Evolutionary conservation across 2,329 filamentous ascomycete genomes (phyloP).

Genomic region (Monilinia fructicola): DNA sequence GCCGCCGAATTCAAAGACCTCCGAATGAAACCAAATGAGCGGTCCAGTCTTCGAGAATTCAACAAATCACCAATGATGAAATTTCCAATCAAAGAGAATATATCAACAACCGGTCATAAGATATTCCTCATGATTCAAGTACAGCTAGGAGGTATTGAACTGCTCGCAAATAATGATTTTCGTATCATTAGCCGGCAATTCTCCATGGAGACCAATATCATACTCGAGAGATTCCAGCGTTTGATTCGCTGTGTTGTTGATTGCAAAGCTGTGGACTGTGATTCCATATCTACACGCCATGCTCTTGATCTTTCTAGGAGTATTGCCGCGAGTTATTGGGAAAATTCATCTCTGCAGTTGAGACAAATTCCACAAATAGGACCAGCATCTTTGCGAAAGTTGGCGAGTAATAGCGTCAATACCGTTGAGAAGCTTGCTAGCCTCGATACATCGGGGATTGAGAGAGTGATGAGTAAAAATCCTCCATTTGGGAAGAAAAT

Average conservation of each 20-base stretch:
- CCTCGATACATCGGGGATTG: slow-evolving; percentile 70
- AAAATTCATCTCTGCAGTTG: slow-evolving; percentile 76
- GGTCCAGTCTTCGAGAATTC: slow-evolving; percentile 66
- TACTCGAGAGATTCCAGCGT: slow-evolving; percentile 69
- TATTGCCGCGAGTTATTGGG: slow-evolving; percentile 71
- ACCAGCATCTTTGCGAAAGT: slow-evolving; percentile 68
- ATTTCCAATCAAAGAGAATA: slow-evolving; percentile 67
- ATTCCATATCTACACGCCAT: slow-evolving; percentile 65
- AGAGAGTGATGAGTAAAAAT: slow-evolving; percentile 73
- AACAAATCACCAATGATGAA: slow-evolving; percentile 69
- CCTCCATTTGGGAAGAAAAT: slow-evolving; percentile 78
- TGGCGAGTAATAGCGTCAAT: slow-evolving; percentile 68
- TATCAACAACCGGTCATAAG: slow-evolving; percentile 69
- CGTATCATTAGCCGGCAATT: slow-evolving; percentile 56
- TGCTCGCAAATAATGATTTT: slow-evolving; percentile 58
- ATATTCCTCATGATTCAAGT: slow-evolving; percentile 75
- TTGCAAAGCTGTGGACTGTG: slow-evolving; percentile 58
- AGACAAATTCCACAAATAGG: slow-evolving; percentile 82
- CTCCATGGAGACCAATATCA: slow-evolving; percentile 57
- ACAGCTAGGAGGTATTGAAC: slow-evolving; percentile 66
- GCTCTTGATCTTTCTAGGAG: slow-evolving; percentile 78
- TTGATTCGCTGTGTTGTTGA: slow-evolving; percentile 75
- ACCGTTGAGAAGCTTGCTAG: slow-evolving; percentile 68
- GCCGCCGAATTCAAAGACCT: slow-evolving; percentile 72
- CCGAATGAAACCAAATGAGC: slow-evolving; percentile 69